Conservation (phyloP, 768 basidiomycete species). For the Boletales sp. region DNA sequence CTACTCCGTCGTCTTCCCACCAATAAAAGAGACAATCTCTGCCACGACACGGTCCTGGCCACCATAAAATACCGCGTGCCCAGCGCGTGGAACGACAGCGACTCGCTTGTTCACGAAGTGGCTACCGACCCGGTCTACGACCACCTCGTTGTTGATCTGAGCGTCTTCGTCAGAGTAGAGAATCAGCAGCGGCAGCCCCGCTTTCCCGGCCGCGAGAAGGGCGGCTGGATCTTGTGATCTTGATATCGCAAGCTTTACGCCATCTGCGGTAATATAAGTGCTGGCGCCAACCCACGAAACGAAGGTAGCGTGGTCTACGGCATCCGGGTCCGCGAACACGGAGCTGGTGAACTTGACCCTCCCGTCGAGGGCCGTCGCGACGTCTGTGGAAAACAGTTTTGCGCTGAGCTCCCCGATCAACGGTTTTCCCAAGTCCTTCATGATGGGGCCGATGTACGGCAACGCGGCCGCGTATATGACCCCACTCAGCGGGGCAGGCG, state of each 20-base stretch:
- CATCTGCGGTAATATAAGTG: neutral
- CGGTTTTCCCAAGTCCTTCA: constrained; percentile 1
- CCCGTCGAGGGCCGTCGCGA: neutral
- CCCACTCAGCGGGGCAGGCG: neutral
- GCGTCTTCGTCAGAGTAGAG: neutral
- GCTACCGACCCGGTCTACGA: neutral
- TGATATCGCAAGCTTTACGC: neutral
- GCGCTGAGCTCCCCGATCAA: neutral
- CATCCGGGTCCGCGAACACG: constrained; percentile 1
- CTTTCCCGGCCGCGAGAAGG: neutral
- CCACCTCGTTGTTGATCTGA: constrained; percentile 1
- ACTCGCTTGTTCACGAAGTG: neutral
- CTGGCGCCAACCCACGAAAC: constrained; percentile 3
- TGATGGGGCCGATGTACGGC: constrained; percentile 9
- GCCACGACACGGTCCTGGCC: neutral
- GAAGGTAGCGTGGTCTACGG: constrained; percentile 4
- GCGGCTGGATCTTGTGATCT: neutral
- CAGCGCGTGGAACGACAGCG: neutral
- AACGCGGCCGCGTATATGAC: constrained; percentile 5
- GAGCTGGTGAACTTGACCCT: constrained; percentile 5
- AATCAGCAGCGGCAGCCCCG: neutral
- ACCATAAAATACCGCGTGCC: constrained; percentile 1
- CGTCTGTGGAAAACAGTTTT: neutral
- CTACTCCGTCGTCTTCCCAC: neutral
- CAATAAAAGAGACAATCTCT: constrained; percentile 4